A percentile compares a stretch with the other conserved stretches of the same genome.
Evolutionary conservation across 345 rosid species (phyloP).

Genomic region (Moringa oleifera): DNA sequence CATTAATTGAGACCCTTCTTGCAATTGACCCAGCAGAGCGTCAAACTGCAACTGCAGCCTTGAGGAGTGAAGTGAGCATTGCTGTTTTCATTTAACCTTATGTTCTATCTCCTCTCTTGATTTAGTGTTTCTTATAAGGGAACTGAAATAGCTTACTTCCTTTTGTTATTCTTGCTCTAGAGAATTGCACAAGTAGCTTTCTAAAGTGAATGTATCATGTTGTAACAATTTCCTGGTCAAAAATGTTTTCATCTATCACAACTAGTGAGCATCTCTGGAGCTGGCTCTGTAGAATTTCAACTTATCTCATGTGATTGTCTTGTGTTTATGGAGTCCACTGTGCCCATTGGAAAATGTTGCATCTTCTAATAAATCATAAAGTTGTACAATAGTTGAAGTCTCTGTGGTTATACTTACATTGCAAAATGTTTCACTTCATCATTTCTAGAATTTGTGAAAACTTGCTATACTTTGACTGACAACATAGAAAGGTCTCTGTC

Average conservation of each 20-base stretch:
- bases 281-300: neutral
- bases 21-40: constrained; percentile 73
- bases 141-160: neutral
- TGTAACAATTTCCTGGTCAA: neutral
- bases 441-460: too few relatives aligned
- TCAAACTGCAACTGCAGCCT: constrained; percentile 60
- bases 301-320: neutral
- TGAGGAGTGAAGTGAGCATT: constrained; percentile 58
- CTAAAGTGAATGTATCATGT: neutral
- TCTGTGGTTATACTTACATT: too few relatives aligned
- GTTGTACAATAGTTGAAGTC: neutral
- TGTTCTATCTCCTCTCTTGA: neutral
- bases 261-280: neutral
- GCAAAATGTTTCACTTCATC: too few relatives aligned
- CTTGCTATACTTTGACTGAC: neutral
- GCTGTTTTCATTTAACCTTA: neutral
- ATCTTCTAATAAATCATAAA: neutral
- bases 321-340: neutral
- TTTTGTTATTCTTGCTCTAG: neutral
- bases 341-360: neutral
- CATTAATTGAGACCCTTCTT: constrained; percentile 61
- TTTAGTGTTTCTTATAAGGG: neutral
- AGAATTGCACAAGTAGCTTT: neutral
- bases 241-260: neutral
- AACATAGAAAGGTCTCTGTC: neutral